Conservation (phyloP, 1,284 basidiomycete species). For the Chalciporus sp. region DNA sequence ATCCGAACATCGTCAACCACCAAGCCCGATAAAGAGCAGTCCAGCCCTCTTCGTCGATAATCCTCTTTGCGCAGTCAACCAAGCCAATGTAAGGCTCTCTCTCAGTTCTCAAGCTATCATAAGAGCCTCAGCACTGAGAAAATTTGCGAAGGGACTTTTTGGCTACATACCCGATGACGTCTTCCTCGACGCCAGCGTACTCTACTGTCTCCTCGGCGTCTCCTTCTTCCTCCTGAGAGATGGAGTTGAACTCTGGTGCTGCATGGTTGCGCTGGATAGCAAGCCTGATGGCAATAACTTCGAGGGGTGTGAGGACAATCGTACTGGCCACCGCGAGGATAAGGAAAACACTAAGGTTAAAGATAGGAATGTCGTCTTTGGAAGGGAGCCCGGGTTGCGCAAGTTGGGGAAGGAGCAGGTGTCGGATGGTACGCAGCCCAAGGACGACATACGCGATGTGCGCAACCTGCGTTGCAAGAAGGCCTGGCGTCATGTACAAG, state of each 20-base stretch:
- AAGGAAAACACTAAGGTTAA: conserved; percentile 63
- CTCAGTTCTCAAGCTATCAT: conserved; percentile 69
- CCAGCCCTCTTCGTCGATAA: conserved; percentile 84
- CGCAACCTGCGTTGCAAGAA: conserved; percentile 67
- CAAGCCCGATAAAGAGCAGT: conserved; percentile 80
- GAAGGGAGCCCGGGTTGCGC: conserved; percentile 29
- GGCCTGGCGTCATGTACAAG: conserved; percentile 83
- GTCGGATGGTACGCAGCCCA: conserved; percentile 66
- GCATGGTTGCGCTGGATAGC: conserved; percentile 86
- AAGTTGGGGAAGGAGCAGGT: conserved; percentile 63
- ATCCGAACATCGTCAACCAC: conserved; percentile 81
- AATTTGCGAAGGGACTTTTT: too few relatives aligned
- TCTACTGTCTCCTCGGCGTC: conserved; percentile 67
- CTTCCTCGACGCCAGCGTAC: conserved; percentile 79
- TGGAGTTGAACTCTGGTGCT: conserved; percentile 69
- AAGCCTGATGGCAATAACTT: conserved; percentile 80
- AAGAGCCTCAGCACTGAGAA: conserved; percentile 1
- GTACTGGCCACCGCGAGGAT: conserved; percentile 63
- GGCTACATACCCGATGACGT: conserved; percentile 77
- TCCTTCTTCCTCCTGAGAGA: conserved; percentile 70
- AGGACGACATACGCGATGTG: conserved; percentile 72
- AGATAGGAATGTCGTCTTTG: conserved; percentile 43
- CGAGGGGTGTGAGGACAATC: conserved; percentile 73
- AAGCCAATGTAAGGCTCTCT: conserved; percentile 85
- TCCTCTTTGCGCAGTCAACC: conserved; percentile 76